Evolutionary conservation across 306 rosid genomes (phyloP).

Genomic region (Chamaecrista fasciculata): DNA sequence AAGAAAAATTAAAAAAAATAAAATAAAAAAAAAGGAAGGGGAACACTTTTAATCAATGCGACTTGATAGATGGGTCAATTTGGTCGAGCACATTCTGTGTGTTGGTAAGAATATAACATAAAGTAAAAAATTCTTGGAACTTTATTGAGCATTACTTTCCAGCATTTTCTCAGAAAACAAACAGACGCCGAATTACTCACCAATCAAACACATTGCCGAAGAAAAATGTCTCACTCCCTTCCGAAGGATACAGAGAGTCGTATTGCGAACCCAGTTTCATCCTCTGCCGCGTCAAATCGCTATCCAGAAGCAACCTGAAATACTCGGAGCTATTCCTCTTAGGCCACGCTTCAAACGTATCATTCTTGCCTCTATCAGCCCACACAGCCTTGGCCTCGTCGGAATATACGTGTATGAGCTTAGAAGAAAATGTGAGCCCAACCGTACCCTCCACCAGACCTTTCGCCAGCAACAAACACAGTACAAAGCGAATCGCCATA

Average conservation of each 20-base stretch:
- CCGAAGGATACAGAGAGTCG: conserved; percentile 56
- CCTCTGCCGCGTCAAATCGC: conserved; percentile 58
- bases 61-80: background rate
- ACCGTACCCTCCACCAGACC: conserved; percentile 31
- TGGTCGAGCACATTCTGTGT: background rate
- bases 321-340: conserved; percentile 47
- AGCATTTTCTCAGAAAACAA: conserved; percentile 17
- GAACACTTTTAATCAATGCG: background rate
- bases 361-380: conserved; percentile 34
- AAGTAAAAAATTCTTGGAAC: conserved; percentile 14
- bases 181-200: conserved; percentile 36
- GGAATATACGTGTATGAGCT: conserved; percentile 71
- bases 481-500: conserved; percentile 50
- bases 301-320: conserved; percentile 51
- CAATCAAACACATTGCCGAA: conserved; percentile 62
- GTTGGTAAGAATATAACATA: background rate
- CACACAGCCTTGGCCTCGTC: conserved; percentile 53
- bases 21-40: background rate
- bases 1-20: background rate
- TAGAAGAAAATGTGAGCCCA: conserved; percentile 53
- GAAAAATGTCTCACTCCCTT: conserved; percentile 63
- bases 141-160: background rate
- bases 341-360: conserved; percentile 45
- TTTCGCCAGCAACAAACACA: conserved; percentile 31
- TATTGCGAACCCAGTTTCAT: conserved; percentile 63